Base-by-base conservation (phyloP, 2,329 filamentous ascomycete genomes). In the Fusarium sp. region DNA sequence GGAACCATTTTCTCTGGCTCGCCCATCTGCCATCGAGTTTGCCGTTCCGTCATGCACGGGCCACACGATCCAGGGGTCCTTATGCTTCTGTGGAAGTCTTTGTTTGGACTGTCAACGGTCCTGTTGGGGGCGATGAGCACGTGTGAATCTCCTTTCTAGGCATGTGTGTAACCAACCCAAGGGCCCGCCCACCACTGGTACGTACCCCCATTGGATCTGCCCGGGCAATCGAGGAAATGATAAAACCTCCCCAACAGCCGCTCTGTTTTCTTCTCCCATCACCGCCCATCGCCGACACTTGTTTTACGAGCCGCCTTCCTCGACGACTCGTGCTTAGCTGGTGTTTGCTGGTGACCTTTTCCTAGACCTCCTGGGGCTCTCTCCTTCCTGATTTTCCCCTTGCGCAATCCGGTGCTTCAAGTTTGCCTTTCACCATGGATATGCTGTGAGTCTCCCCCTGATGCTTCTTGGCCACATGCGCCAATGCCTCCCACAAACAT, bases 161-260 rank as follows among this genome's bases (percentile, higher is more conserved):
- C 64, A 41, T 48, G 59, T 70, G 64, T 64, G 65, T 54, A 54
- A 32, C 57, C 58, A 54, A 64, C 34, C 64, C 58, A 58, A 65
- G 72, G 69, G 35, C 72, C 72, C 69, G 59, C 69, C 66, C 69
- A 73, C 72, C 66, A 73, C 70, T 39, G 60, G 69, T 64, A 69
- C 66, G 50, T 64, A 72, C 68, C 73, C 57, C 71, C 56, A 59
- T 64, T 66, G 67, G 73, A 70, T 71, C 61, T 74, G 71, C 68
- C 72, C 68, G 57, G 69, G 71, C 75, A 64, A 66, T 73, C 58
- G 70, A 76, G 73, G 74, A 79, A 79, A 77, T 78, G 75, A 79
- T 79, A 79, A 79, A 79, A 79, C 76, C 75, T 79, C 77, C 77
- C 77, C 76, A 77, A 78, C 74, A 77, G 74, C 77, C 77, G 39